Percentiles rank a stretch among this genome's conserved stretches.
phyloP scores from a whole-genome alignment of 192 early-diverging fungal genomes.

The Umbelopsis ramanniana region DNA sequence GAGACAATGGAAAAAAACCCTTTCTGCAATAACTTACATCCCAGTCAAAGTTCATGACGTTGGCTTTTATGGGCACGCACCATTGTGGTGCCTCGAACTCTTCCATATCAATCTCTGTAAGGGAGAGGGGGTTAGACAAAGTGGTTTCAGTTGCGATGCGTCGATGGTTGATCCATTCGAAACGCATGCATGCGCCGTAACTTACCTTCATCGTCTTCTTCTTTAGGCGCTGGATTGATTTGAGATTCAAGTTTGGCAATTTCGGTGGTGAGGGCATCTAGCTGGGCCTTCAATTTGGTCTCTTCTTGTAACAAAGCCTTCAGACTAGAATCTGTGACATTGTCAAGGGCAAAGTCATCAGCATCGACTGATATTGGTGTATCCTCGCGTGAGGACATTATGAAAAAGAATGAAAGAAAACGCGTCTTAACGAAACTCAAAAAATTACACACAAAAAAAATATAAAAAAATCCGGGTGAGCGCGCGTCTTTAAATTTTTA shows the following conservation, averaged over 20 bases:
- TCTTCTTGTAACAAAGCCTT: constrained; percentile 53
- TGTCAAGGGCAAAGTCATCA: constrained; percentile 21
- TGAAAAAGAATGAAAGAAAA: not conserved
- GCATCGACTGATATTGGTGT: constrained; percentile 24
- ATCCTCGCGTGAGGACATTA: constrained; percentile 25
- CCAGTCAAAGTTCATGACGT: constrained; percentile 97
- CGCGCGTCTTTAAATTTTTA: not conserved
- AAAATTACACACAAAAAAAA: not conserved
- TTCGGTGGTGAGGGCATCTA: constrained; percentile 43
- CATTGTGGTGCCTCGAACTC: constrained; percentile 91
- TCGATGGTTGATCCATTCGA: too few relatives aligned
- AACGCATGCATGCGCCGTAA: too few relatives aligned
- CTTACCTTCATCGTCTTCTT: constrained; percentile 31
- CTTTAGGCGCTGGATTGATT: constrained; percentile 17
- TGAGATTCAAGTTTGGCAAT: constrained; percentile 33
- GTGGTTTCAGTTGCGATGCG: too few relatives aligned
- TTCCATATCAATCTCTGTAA: constrained; percentile 56
- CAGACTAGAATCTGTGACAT: constrained; percentile 25
- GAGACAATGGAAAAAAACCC: too few relatives aligned
- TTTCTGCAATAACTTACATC: constrained; percentile 50
- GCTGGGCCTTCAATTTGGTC: constrained; percentile 56
- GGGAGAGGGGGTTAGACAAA: too few relatives aligned
- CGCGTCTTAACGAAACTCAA: not conserved
- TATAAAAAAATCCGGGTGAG: too few relatives aligned
- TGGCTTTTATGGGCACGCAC: constrained; percentile 94